Percentiles rank a stretch among this genome's conserved stretches.
Conservation (phyloP, 2,329 filamentous ascomycete species). For the Aspergillus amoenus region DNA sequence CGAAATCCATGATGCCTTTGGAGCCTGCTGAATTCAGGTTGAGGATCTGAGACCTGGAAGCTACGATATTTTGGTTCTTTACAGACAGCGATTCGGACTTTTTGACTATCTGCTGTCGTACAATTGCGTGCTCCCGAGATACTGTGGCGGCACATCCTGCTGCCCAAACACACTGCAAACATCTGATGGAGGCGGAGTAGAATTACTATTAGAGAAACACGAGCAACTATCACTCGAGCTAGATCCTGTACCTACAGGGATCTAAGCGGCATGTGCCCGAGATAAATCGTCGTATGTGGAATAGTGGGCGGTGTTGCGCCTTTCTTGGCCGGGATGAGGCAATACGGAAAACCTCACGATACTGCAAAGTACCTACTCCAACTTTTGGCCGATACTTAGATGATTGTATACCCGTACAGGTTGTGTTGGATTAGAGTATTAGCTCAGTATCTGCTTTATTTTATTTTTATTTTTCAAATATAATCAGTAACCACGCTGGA, state of each 20-base stretch:
- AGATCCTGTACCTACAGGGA: not conserved
- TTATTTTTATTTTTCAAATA: not conserved
- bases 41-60: not conserved
- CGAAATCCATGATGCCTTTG: not conserved
- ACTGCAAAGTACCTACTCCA: not conserved
- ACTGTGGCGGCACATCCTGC: not conserved
- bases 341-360: not conserved
- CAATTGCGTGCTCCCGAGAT: not conserved
- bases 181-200: not conserved
- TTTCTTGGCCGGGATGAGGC: constrained; percentile 12
- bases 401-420: not conserved
- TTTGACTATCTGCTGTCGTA: not conserved
- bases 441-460: not conserved
- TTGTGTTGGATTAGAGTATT: not conserved
- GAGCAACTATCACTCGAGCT: not conserved
- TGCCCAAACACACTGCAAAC: not conserved
- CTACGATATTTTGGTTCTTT: not conserved
- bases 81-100: too few species aligned
- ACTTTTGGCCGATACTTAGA: not conserved
- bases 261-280: not conserved
- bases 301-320: constrained; percentile 2
- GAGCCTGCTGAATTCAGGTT: not conserved
- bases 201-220: not conserved
- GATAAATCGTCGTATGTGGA: not conserved
- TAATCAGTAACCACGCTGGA: not conserved